Evolutionary conservation across 2,329 filamentous ascomycete genomes (phyloP).

Genomic region (Exophiala bonariae): DNA sequence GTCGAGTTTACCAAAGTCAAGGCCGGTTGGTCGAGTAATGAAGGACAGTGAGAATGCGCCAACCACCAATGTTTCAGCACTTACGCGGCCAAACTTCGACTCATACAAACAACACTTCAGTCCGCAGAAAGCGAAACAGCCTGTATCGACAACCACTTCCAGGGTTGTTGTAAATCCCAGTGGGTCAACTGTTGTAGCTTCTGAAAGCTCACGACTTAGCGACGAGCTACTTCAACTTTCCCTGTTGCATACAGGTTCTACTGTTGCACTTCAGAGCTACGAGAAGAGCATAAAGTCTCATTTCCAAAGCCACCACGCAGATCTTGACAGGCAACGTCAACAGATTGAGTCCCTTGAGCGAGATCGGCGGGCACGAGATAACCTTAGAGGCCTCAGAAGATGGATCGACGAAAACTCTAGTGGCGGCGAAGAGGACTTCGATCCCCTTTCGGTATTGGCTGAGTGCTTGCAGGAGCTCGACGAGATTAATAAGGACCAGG

Average conservation of each 20-base stretch:
- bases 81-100: conserved; percentile 33
- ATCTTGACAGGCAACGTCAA: conserved; percentile 36
- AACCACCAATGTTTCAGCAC: neutral
- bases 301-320: conserved; percentile 1
- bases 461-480: conserved; percentile 11
- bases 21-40: no score
- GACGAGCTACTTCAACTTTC: conserved; percentile 46
- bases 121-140: conserved; percentile 36
- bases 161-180: conserved; percentile 16
- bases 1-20: no score
- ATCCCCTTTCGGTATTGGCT: conserved; percentile 6
- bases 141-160: conserved; percentile 29
- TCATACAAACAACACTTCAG: conserved; percentile 41
- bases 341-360: conserved; percentile 35
- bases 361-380: conserved; percentile 35
- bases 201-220: conserved; percentile 39
- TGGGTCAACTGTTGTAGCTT: conserved; percentile 3
- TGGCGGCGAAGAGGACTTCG: neutral
- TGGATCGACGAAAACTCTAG: conserved; percentile 1
- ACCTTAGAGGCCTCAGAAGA: conserved; percentile 27
- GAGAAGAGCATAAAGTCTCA: conserved; percentile 11
- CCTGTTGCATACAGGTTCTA: conserved; percentile 34
- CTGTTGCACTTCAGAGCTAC: conserved; percentile 14
- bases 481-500: conserved; percentile 5
- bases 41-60: no score